These are phyloP conservation scores for Kazachstania sp. DNA, from an alignment of 1,139 yeast genomes.

Conservation along the genomic window DNA sequence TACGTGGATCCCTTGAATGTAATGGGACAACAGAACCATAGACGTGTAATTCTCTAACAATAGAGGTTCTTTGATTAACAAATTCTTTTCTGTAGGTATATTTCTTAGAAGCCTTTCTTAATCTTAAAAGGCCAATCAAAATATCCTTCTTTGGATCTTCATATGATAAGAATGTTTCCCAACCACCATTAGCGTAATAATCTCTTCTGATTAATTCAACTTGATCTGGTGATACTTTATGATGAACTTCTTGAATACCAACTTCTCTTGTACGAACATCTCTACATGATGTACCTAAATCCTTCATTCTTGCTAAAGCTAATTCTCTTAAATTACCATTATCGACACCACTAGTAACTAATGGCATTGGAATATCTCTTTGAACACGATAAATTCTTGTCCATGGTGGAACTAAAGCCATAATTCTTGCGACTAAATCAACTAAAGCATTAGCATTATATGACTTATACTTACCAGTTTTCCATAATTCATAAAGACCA, in stretches of 20 bases:
- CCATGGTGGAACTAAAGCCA: constrained; percentile 98
- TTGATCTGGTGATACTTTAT: constrained; percentile 94
- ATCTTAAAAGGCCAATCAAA: constrained; percentile 77
- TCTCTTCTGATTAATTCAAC: constrained; percentile 93
- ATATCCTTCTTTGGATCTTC: constrained; percentile 98
- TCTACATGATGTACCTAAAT: constrained; percentile 91
- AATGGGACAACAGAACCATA: constrained; percentile 96
- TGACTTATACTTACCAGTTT: constrained; percentile 86
- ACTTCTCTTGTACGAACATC: constrained; percentile 99
- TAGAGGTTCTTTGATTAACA: constrained; percentile 73
- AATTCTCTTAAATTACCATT: constrained; percentile 93
- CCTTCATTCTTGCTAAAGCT: constrained; percentile 96
- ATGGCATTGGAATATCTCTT: constrained; percentile 98
- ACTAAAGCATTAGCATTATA: constrained; percentile 91
- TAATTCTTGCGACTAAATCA: constrained; percentile 87
- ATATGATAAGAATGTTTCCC: constrained; percentile 95
- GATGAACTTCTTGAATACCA: constrained; percentile 97
- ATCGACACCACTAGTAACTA: constrained; percentile 96
- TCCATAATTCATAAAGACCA: constrained; percentile 95
- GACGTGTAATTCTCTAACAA: constrained; percentile 92
- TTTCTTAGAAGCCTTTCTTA: constrained; percentile 82
- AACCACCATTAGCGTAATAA: constrained; percentile 95
- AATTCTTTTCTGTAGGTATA: constrained; percentile 89
- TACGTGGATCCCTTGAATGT: constrained; percentile 95
- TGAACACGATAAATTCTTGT: constrained; percentile 97